Evolutionary conservation across 192 early-diverging fungal genomes (phyloP).

Genomic region (Bifiguratus adelaidae): DNA sequence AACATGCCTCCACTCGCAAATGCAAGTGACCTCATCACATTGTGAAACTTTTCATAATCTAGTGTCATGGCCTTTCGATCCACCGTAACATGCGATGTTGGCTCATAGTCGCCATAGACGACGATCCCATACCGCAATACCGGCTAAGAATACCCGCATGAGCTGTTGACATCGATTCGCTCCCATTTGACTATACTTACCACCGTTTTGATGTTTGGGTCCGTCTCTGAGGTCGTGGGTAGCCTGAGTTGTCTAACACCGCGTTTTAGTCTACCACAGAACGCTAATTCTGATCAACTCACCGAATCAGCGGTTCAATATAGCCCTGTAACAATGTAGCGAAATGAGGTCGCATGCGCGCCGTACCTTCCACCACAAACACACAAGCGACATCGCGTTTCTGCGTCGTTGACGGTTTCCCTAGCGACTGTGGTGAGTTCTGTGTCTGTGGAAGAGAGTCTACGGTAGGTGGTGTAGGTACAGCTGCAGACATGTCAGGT

Average conservation of each 20-base stretch:
- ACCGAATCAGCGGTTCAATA: constrained; percentile 42
- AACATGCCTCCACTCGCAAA: constrained; percentile 44
- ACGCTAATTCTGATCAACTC: too few species aligned
- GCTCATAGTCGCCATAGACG: constrained; percentile 43
- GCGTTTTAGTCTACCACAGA: too few species aligned
- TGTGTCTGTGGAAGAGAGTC: constrained; percentile 7
- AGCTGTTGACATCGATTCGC: background rate
- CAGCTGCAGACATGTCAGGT: constrained; percentile 3
- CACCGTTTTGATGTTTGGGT: constrained; percentile 34
- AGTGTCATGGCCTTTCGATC: constrained; percentile 37
- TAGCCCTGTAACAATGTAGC: constrained; percentile 30
- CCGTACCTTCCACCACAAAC: constrained; percentile 43
- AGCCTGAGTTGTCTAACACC: constrained; percentile 38
- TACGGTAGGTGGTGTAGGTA: constrained; percentile 1
- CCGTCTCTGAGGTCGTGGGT: constrained; percentile 30
- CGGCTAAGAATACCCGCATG: constrained; percentile 17
- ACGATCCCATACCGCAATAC: constrained; percentile 40
- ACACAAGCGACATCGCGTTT: constrained; percentile 41
- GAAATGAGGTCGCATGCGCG: constrained; percentile 31
- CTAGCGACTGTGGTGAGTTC: constrained; percentile 10
- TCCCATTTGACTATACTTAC: constrained; percentile 32
- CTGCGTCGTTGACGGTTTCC: constrained; percentile 12
- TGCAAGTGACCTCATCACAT: constrained; percentile 24
- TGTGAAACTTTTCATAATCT: constrained; percentile 30
- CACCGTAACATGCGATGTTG: constrained; percentile 29